Evolutionary conservation across 441 rosid genomes (phyloP), one percentile per base, ranked within the genome.

Genomic region (Melastoma candidum): DNA sequence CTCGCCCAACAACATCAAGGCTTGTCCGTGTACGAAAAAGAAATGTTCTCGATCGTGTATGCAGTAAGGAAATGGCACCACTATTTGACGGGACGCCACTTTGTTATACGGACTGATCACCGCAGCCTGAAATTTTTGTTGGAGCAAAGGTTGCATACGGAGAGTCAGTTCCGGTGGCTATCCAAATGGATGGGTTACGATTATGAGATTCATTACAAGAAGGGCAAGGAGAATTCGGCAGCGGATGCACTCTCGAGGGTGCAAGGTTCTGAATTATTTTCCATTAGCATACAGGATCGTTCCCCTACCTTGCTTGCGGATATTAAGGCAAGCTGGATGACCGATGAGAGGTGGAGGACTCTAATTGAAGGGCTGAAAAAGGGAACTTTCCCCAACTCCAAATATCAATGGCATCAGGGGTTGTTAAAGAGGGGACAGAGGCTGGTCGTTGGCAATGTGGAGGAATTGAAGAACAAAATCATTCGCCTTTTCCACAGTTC

Each of bases 161-260:
- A 17, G 22, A 17, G 22, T 17, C 22, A 24, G 11, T 17, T 2
- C 4, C 43, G 57, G 48, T 5, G 1, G 45, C 57, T 11, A 9
- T 54, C 12, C 29, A 12, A 7, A 29, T 57, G 12, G 26, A 0
- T 57, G 2, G 2, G 9, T 51, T 56, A 56, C 25, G 39, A 56
- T 45, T 56, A 46, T 56, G 60, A 56, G 12, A 56, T 56, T 12
- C 13, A 12, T 4, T 53, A 56, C 25, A 12, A 8, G 11, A 9
- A 44, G 8, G 27, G 51, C 2, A 1, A 1, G 2, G 4, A 13
- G 22, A 17, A 17, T 17, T 17, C 22, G 22, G 22, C 22, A 17
- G 22, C 22, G 22, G 22, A 17, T 17, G 43, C 1, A 11, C 7
- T 45, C 4, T 56, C 51, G 2, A 7, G 27, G 11, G 8, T 44